Conservation (phyloP, 306 rosid species). For the Cyclanthera cordifolia region DNA sequence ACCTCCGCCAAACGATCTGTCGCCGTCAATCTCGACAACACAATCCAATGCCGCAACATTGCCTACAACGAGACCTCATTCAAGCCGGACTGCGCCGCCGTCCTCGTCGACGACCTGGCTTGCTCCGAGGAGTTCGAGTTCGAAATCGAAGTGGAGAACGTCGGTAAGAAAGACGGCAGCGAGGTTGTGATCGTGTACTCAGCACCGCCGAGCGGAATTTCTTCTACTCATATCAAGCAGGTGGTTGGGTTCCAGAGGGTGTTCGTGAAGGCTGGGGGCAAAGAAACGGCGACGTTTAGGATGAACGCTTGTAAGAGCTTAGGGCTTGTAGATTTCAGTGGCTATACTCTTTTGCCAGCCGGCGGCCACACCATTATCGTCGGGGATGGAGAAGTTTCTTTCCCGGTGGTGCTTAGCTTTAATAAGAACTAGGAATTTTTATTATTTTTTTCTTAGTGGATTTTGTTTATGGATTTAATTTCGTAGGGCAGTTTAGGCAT, state of each 20-base stretch:
- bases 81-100: conserved; percentile 14
- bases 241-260: conserved; percentile 26
- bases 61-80: neutral
- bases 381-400: conserved; percentile 13
- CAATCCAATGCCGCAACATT: conserved; percentile 17
- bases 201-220: conserved; percentile 16
- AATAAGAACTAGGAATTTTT: neutral
- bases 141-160: conserved; percentile 16
- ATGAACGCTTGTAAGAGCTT: conserved; percentile 20
- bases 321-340: conserved; percentile 16
- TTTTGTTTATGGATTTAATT: neutral
- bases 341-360: conserved; percentile 17
- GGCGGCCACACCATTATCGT: conserved; percentile 18
- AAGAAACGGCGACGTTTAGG: conserved; percentile 5
- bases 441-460: neutral
- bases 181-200: conserved; percentile 23
- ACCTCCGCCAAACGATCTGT: conserved; percentile 6
- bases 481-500: neutral
- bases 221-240: conserved; percentile 15
- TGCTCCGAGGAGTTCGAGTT: conserved; percentile 5
- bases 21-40: neutral
- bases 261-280: conserved; percentile 12
- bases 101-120: conserved; percentile 14
- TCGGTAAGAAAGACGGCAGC: conserved; percentile 14
- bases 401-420: neutral